phyloP scores from a whole-genome alignment of 2,329 filamentous ascomycete genomes.

The Ascochyta clinopodiicola region DNA sequence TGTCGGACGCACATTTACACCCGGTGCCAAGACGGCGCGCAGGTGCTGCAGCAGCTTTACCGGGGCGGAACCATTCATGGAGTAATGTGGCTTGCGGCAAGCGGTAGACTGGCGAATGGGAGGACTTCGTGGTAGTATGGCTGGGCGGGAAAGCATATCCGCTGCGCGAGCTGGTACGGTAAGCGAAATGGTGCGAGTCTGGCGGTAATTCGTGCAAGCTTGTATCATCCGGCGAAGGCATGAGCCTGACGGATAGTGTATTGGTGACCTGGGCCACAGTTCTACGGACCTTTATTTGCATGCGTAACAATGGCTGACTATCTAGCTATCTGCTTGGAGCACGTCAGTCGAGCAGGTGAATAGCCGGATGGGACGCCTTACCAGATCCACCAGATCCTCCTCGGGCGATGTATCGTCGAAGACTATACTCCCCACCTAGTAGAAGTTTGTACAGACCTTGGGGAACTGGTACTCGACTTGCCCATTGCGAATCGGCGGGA shows the following conservation, averaged over 20 bases:
- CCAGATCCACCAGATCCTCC: too few relatives aligned
- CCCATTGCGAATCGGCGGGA: conserved; percentile 48
- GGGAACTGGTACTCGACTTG: conserved; percentile 32
- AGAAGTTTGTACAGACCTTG: conserved; percentile 24
- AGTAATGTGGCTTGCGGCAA: conserved; percentile 8
- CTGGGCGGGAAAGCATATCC: conserved; percentile 16
- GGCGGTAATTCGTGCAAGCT: not conserved
- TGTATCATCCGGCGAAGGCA: not conserved
- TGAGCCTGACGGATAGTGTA: not conserved
- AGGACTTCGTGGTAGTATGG: not conserved
- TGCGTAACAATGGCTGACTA: conserved; percentile 12
- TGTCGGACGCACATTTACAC: conserved; percentile 4
- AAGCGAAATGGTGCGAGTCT: not conserved
- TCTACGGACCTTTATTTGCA: conserved; percentile 14
- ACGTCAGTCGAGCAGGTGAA: not conserved
- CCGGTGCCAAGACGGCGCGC: conserved; percentile 7
- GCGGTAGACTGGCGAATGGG: not conserved
- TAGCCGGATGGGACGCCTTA: not conserved
- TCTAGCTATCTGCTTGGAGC: not conserved
- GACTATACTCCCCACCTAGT: conserved; percentile 1
- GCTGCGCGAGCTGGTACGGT: not conserved
- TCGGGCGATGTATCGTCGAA: not conserved
- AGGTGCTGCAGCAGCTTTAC: not conserved
- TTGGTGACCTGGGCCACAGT: not conserved
- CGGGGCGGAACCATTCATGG: conserved; percentile 3